phyloP scores from a whole-genome alignment of 495 filamentous ascomycete species.

The Penicillium steckii region DNA sequence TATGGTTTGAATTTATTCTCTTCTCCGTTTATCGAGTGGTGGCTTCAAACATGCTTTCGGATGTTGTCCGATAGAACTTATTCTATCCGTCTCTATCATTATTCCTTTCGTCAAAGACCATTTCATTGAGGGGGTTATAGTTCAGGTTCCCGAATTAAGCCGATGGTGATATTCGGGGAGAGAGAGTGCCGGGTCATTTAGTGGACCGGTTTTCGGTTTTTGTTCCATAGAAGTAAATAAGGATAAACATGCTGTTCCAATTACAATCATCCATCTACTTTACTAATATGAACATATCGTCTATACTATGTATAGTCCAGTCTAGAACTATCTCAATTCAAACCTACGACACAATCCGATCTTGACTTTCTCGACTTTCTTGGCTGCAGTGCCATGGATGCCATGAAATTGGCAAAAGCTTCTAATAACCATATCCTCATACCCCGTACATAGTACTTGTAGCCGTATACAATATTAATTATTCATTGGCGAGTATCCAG shows the following conservation, averaged over 20 bases:
- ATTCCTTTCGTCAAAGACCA: too few relatives aligned
- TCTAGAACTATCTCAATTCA: background rate
- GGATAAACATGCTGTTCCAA: background rate
- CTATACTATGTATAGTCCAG: background rate
- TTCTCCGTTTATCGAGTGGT: slow-evolving; percentile 2
- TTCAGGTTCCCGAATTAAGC: background rate
- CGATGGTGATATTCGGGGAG: background rate
- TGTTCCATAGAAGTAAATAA: background rate
- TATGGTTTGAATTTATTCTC: background rate
- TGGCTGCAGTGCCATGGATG: slow-evolving; percentile 12
- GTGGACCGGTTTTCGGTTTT: too few relatives aligned
- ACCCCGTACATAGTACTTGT: too few relatives aligned
- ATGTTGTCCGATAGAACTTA: slow-evolving; percentile 8
- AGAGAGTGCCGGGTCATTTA: background rate
- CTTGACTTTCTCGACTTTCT: background rate
- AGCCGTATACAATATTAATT: too few relatives aligned
- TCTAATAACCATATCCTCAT: slow-evolving; percentile 1
- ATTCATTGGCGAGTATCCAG: too few relatives aligned
- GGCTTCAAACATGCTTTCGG: slow-evolving; percentile 15
- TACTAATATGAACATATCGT: too few relatives aligned
- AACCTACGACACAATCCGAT: slow-evolving; percentile 8
- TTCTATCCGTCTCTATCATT: background rate
- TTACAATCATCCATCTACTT: too few relatives aligned
- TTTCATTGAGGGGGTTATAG: too few relatives aligned
- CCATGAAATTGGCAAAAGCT: slow-evolving; percentile 22